A percentile compares a stretch with the other conserved stretches of the same genome.
Evolutionary conservation across 305 asterid genomes (phyloP).

Genomic region (Salvia sclarea): DNA sequence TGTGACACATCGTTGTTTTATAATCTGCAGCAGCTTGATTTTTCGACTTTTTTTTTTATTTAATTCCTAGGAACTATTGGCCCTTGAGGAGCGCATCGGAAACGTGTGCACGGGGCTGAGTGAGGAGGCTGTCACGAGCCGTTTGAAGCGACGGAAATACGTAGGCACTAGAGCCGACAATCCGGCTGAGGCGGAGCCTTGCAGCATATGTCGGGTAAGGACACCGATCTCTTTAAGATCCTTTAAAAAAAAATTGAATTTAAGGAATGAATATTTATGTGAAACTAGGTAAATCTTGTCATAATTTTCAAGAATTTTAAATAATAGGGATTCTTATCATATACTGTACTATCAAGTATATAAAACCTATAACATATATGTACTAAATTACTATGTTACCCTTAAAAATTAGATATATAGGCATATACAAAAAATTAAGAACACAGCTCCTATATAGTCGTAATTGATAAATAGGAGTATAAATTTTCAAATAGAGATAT

Average conservation of each 20-base stretch:
- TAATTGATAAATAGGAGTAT: too few relatives aligned
- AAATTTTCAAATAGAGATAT: too few relatives aligned
- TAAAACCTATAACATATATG: too few relatives aligned
- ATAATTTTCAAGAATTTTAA: too few relatives aligned
- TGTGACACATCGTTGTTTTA: background rate
- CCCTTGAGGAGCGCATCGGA: constrained; percentile 93
- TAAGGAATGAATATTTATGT: too few relatives aligned
- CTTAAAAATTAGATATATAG: too few relatives aligned
- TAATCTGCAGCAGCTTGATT: background rate
- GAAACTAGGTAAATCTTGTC: too few relatives aligned
- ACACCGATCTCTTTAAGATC: background rate
- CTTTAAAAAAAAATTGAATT: background rate
- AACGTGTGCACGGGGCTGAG: constrained; percentile 81
- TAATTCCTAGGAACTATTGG: constrained; percentile 75
- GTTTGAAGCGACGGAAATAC: constrained; percentile 60
- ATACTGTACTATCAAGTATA: too few relatives aligned
- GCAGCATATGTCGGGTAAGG: constrained; percentile 89
- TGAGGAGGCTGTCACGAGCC: constrained; percentile 57
- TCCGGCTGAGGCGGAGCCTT: constrained; percentile 60
- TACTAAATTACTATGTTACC: too few relatives aligned
- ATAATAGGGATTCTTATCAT: too few relatives aligned
- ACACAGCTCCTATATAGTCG: too few relatives aligned
- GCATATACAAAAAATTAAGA: too few relatives aligned
- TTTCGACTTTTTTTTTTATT: background rate
- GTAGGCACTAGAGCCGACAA: constrained; percentile 13